These are phyloP conservation scores for Castanea crenata DNA, from an alignment of 306 rosid species.

Conservation along the genomic window DNA sequence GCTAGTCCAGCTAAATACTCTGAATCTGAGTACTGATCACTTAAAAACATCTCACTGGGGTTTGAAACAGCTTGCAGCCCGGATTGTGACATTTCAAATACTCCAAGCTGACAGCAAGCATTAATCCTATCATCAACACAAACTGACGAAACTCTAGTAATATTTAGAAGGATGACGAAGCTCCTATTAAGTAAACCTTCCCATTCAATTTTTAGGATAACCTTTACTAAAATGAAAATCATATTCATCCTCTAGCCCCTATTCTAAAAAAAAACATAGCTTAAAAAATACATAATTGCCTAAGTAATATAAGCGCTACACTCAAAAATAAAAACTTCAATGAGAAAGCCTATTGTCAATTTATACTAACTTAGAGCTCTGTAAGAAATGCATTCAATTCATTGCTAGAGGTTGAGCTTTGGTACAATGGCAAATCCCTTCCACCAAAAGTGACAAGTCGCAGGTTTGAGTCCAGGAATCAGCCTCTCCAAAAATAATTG, in stretches of 20 bases:
- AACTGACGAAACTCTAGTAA: slow-evolving; percentile 10
- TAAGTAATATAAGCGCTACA: neutral
- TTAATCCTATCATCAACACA: slow-evolving; percentile 13
- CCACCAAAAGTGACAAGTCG: too few species aligned
- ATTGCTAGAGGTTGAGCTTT: too few species aligned
- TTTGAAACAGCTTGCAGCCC: slow-evolving; percentile 72
- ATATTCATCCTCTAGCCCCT: neutral
- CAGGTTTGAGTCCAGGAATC: too few species aligned
- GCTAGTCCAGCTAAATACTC: slow-evolving; percentile 75
- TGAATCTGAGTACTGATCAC: slow-evolving; percentile 67
- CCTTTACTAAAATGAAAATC: neutral
- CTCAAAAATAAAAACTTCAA: neutral
- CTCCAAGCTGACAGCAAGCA: slow-evolving; percentile 73
- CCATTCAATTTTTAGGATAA: neutral
- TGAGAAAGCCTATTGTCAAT: neutral
- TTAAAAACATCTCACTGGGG: slow-evolving; percentile 76
- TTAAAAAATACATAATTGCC: neutral
- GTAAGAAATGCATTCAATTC: neutral
- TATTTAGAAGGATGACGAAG: neutral
- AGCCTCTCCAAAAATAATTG: too few species aligned
- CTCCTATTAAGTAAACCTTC: neutral
- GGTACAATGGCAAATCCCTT: too few species aligned
- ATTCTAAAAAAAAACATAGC: neutral
- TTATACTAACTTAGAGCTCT: neutral
- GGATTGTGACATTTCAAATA: slow-evolving; percentile 79